Base-by-base conservation (phyloP, 2,329 filamentous ascomycete genomes). In the Setomelanomma holmii region DNA sequence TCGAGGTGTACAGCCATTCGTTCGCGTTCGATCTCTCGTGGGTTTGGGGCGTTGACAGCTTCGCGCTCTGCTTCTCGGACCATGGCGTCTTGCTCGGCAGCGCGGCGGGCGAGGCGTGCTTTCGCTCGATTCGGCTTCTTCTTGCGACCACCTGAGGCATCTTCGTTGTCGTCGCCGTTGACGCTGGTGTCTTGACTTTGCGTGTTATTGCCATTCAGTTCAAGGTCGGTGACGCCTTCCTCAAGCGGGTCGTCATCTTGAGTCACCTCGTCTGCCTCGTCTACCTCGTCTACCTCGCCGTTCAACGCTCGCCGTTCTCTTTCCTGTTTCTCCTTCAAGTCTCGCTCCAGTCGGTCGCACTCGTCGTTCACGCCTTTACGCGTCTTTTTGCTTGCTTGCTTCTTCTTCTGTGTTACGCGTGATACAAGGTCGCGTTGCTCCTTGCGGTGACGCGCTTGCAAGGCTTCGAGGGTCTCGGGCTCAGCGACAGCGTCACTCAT, bases 381-480 rank as follows among this genome's bases (percentile, higher is more conserved):
- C 7, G 85, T 86, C 75, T 87, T 88, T 78, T 98, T 99, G 40
- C 89, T 96, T 14, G 95, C 93, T 63, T 90, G 89, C 81, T 97
- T 98, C 82, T 97, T 99, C 83, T 97, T 98, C 77, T 89, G 92
- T 4, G 91, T 97, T 68, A 96, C 87, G 53, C 89, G 87, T 44
- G 86, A 84, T 74, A 96, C 90, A 21, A 99, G 82, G 55, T 98
- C 93, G 64, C 87, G 88, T 73, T 89, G 87, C 77, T 99, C 93
- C 75, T 91, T 95, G 66, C 91, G 87, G 74, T 99, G 95, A 40
- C 88, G 89, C 33, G 86, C 80, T 65, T 91, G 87, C 49, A 95
- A 78, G 56, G 90, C 87, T 54, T 97, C 93, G 76, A 95, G 85
- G 19, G 61, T 63, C 47, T 70, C 67, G n/a, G 34, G 36, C 21